Evolutionary conservation across 108 stramenopile species (phyloP), one percentile per base, ranked within the genome.

Genomic region (Ochromonas danica): DNA sequence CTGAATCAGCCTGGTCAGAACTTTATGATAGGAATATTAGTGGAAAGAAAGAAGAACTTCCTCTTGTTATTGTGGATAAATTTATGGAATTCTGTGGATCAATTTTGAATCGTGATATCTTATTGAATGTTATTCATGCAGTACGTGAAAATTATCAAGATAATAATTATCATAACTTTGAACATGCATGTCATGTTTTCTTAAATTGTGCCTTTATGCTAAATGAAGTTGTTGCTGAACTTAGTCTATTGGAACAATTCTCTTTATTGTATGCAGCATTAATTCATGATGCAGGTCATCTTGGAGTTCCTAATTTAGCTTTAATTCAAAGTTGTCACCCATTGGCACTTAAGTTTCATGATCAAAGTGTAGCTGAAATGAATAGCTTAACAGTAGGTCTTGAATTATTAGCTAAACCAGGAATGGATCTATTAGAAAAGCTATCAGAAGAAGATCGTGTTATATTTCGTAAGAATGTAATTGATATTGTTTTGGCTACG

Each of bases 271-370:
- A 89, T 57, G 85, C 75, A 10, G 80, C 83, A 0, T 71, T 89
- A 38, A 84, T 82, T 39, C 90, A 91, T 84, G 90, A 91, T 81
- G 71, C 87, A 30, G 91, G 86, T 27, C 91, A 91, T 87, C 87
- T 88, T 42, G 91, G 91, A 67, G 63, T 67, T 28, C 27, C 63
- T 28, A 67, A 67, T 25, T 3, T 31, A 36, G 31, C 63, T 14
- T 25, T 67, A 14, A 67, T 67, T 10, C 3, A 67, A 6, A 22
- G 25, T 14, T 36, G 30, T 14, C 63, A 67, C 31, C 14, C 3
- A 36, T 67, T 67, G 31, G 63, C 63, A 67, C 3, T 35, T 28
- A 67, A 67, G 31, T 67, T 35, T 67, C 63, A 67, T 36, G 35
- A 67, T 36, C 63, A 67, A 67, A 67, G 63, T 36, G 63, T 67